Evolutionary conservation across 2,329 filamentous ascomycete genomes (phyloP).

Genomic region (Colletotrichum trifolii): DNA sequence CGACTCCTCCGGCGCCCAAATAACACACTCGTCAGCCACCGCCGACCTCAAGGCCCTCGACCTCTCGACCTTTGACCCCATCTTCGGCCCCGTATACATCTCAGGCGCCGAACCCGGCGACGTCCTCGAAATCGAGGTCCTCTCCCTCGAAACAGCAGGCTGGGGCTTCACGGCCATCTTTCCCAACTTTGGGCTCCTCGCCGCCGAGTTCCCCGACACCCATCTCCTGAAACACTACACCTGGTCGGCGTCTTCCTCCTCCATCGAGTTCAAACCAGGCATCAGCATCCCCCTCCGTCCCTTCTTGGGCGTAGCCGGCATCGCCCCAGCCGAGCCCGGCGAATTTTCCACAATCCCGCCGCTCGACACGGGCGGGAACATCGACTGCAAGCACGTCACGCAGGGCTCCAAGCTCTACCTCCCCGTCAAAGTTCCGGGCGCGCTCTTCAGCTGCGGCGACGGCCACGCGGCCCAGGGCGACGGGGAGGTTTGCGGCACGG

Average conservation of each 20-base stretch:
- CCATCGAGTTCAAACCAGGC: conserved; percentile 57
- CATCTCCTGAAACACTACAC: conserved; percentile 58
- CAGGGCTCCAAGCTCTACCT: conserved; percentile 59
- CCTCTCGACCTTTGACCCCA: conserved; percentile 56
- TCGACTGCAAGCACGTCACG: conserved; percentile 63
- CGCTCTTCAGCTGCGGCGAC: conserved; percentile 65
- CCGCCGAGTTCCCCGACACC: conserved; percentile 57
- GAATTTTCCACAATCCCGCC: conserved; percentile 63
- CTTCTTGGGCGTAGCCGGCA: conserved; percentile 63
- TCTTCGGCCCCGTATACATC: conserved; percentile 61
- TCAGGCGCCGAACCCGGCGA: conserved; percentile 62
- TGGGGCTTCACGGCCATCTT: conserved; percentile 67
- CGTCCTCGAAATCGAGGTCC: conserved; percentile 61
- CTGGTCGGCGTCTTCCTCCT: conserved; percentile 41
- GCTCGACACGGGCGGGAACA: conserved; percentile 63
- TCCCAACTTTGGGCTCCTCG: conserved; percentile 60
- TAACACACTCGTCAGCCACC: conserved; percentile 53
- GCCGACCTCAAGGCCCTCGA: conserved; percentile 54
- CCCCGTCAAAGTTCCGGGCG: conserved; percentile 60
- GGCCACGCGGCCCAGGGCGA: conserved; percentile 66
- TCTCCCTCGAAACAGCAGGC: conserved; percentile 54
- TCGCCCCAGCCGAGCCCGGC: conserved; percentile 57
- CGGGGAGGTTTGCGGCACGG: conserved; percentile 66
- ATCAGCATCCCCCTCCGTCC: conserved; percentile 61
- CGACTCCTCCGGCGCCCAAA: conserved; percentile 62